These are phyloP conservation scores for Chrysophaeum taylorii DNA, from an alignment of 352 stramenopile species.

Conservation along the genomic window DNA sequence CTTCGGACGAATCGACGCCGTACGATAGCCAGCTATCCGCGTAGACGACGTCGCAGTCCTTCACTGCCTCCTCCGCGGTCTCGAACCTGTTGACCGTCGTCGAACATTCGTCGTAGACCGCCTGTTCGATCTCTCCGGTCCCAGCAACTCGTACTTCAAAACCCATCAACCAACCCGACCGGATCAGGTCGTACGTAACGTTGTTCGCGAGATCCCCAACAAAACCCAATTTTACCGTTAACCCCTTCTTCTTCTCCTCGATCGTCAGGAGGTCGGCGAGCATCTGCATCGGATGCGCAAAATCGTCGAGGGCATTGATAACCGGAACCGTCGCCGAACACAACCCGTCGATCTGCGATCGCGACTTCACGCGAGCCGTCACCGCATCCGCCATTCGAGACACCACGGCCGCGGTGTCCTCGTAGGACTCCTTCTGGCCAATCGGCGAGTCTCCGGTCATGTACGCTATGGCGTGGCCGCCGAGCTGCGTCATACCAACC, in stretches of 20 bases:
- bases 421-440: constrained; percentile 87
- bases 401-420: constrained; percentile 61
- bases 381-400: constrained; percentile 76
- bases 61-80: constrained; percentile 80
- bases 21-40: constrained; percentile 86
- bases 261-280: constrained; percentile 94
- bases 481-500: constrained; percentile 88
- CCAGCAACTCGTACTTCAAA: constrained; percentile 59
- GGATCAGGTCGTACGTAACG: constrained; percentile 44
- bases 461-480: constrained; percentile 89
- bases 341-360: constrained; percentile 66
- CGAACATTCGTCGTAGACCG: constrained; percentile 75
- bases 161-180: constrained; percentile 10
- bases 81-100: constrained; percentile 50
- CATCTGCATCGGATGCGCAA: constrained; percentile 94
- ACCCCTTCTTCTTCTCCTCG: constrained; percentile 61
- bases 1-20: background rate
- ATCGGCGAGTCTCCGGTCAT: constrained; percentile 93
- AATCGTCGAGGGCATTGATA: constrained; percentile 95
- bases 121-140: constrained; percentile 81
- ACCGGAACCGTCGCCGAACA: constrained; percentile 77
- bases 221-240: constrained; percentile 80
- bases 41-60: constrained; percentile 80
- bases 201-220: constrained; percentile 98
- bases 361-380: constrained; percentile 85